Evolutionary conservation across 768 basidiomycete species (phyloP).

Genomic region (Lanmaoa pseudosensibilis): DNA sequence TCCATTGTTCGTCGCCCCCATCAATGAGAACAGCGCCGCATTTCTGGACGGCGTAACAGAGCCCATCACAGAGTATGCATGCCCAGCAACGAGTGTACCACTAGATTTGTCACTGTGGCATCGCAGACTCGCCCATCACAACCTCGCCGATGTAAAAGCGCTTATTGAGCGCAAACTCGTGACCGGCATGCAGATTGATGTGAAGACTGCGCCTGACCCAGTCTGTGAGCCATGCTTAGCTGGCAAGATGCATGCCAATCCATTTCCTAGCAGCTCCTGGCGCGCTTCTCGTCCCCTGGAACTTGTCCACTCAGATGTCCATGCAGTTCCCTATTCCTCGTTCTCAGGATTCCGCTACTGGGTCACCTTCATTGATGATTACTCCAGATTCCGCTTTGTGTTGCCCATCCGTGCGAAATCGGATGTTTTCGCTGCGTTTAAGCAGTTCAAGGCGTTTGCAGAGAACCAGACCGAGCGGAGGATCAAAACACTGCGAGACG

Average conservation of each 20-base stretch:
- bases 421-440: conserved; percentile 26
- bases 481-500: conserved; percentile 23
- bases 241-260: neutral
- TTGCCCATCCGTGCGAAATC: conserved; percentile 21
- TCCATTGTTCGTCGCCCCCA: too few relatives aligned
- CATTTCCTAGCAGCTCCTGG: conserved; percentile 7
- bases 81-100: too few relatives aligned
- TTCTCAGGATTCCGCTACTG: conserved; percentile 9
- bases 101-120: too few relatives aligned
- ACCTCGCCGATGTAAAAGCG: too few relatives aligned
- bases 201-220: neutral
- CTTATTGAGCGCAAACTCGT: neutral
- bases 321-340: neutral
- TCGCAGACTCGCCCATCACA: too few relatives aligned
- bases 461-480: conserved; percentile 24
- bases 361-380: conserved; percentile 12
- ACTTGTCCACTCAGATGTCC: conserved; percentile 23
- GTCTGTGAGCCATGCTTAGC: conserved; percentile 5
- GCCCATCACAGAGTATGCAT: too few relatives aligned
- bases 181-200: neutral
- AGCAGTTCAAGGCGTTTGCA: conserved; percentile 30
- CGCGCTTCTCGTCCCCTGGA: too few relatives aligned
- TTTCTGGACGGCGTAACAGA: too few relatives aligned
- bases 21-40: too few relatives aligned
- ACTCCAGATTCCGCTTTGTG: conserved; percentile 17